A percentile compares a stretch with the other conserved stretches of the same genome.
Conservation (phyloP, 2,329 filamentous ascomycete genomes). For the Mollisia scopiformis region DNA sequence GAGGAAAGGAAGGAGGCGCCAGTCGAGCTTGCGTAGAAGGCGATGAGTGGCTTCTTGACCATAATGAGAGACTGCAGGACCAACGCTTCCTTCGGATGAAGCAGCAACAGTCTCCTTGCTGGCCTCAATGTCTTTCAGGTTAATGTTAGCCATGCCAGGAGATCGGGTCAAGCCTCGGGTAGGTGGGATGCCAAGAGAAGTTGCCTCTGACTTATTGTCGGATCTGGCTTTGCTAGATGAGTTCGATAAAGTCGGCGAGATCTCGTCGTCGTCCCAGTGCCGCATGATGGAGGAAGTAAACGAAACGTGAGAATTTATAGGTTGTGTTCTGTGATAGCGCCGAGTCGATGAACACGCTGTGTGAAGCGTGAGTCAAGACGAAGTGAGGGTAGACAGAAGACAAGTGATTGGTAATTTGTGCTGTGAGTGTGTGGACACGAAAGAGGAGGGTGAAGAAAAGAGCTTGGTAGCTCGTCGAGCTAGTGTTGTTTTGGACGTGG, state of each 20-base stretch:
- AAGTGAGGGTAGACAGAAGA: not conserved
- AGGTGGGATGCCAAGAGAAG: not conserved
- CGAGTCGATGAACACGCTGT: slow-evolving; percentile 3
- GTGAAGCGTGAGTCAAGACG: not conserved
- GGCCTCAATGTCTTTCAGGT: too few relatives aligned
- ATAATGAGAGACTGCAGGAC: slow-evolving; percentile 8
- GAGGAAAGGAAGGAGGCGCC: slow-evolving; percentile 43
- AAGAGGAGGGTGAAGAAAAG: not conserved
- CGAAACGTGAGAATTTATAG: not conserved
- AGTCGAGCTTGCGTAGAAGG: slow-evolving; percentile 32
- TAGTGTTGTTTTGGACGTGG: too few relatives aligned
- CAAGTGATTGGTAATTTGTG: too few relatives aligned
- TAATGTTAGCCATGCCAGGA: not conserved
- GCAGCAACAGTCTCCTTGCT: not conserved
- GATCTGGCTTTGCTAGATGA: not conserved
- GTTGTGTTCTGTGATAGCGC: not conserved
- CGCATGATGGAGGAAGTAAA: slow-evolving; percentile 7
- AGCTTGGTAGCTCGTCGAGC: not conserved
- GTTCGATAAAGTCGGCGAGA: slow-evolving; percentile 1
- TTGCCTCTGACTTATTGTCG: not conserved
- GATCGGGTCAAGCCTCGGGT: not conserved
- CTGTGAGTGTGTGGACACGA: not conserved
- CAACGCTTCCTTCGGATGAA: slow-evolving; percentile 4
- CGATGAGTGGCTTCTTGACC: slow-evolving; percentile 24
- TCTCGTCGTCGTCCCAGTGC: slow-evolving; percentile 7